A percentile compares a stretch with the other conserved stretches of the same genome.
These are phyloP conservation scores for Lepidium campestre DNA, from an alignment of 441 rosid species.

Conservation along the genomic window DNA sequence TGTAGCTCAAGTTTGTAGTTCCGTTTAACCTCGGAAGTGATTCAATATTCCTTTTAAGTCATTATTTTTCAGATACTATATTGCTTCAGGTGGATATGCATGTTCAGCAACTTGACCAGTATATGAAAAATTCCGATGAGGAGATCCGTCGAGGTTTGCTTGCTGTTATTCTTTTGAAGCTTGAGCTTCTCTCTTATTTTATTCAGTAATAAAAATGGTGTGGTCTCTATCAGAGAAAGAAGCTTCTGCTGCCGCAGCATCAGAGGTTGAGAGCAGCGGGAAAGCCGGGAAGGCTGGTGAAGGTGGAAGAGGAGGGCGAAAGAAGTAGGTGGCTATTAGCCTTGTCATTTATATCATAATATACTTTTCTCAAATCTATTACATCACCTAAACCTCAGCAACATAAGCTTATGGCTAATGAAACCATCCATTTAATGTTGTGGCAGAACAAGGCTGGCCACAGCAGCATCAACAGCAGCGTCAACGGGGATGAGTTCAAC, in stretches of 20 bases:
- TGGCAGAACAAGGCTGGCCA: conserved; percentile 69
- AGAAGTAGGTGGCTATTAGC: conserved; percentile 49
- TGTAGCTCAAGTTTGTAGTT: conserved; percentile 3
- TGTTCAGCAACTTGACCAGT: conserved; percentile 92
- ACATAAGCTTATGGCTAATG: neutral
- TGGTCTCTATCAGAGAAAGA: conserved; percentile 55
- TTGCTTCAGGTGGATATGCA: conserved; percentile 85
- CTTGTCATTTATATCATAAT: neutral
- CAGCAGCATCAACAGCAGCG: conserved; percentile 36
- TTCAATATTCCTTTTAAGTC: conserved; percentile 16
- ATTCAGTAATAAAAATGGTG: neutral
- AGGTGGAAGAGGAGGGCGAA: conserved; percentile 91
- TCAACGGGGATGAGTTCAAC: conserved; percentile 52
- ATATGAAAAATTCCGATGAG: conserved; percentile 69
- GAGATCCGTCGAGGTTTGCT: conserved; percentile 61
- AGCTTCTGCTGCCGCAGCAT: conserved; percentile 37
- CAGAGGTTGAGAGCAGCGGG: conserved; percentile 36
- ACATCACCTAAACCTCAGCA: conserved; percentile 1
- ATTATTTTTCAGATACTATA: conserved; percentile 12
- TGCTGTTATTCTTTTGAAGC: neutral
- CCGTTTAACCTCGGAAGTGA: neutral
- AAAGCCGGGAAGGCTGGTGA: conserved; percentile 72
- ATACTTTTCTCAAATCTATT: neutral
- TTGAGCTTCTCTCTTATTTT: neutral
- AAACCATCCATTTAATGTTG: conserved; percentile 1